These are phyloP conservation scores for Boletus fagicola DNA, from an alignment of 768 basidiomycete genomes.

Conservation along the genomic window DNA sequence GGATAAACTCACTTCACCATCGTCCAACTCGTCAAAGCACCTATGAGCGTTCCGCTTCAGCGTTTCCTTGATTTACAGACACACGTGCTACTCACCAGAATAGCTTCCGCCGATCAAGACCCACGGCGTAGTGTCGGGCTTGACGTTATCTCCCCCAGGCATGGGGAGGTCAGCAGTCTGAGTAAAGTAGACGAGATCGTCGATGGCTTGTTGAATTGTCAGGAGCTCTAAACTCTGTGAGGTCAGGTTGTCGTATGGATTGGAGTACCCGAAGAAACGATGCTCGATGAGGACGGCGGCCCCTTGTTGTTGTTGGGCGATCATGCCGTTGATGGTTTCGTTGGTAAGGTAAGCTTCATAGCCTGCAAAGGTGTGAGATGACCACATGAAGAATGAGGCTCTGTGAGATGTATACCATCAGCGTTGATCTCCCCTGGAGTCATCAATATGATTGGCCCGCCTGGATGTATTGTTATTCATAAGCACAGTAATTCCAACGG, in stretches of 20 bases:
- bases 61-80: too few relatives aligned
- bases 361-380: conserved; percentile 8
- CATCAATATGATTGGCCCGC: conserved; percentile 28
- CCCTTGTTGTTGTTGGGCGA: conserved; percentile 65
- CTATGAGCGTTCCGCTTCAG: conserved; percentile 8
- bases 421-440: conserved; percentile 69
- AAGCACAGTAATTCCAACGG: background rate
- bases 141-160: conserved; percentile 60
- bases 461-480: conserved; percentile 1
- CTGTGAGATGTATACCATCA: conserved; percentile 27
- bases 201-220: conserved; percentile 72
- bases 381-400: background rate
- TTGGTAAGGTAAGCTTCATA: conserved; percentile 61
- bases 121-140: conserved; percentile 51
- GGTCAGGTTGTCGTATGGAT: conserved; percentile 60
- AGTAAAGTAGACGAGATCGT: conserved; percentile 70
- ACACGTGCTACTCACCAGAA: conserved; percentile 21
- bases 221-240: conserved; percentile 55
- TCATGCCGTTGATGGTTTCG: conserved; percentile 56
- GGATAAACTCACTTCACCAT: conserved; percentile 57
- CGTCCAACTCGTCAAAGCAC: conserved; percentile 56
- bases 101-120: conserved; percentile 44
- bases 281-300: conserved; percentile 67
- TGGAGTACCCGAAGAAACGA: conserved; percentile 74
- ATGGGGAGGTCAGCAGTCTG: conserved; percentile 64